A percentile compares a stretch with the other conserved stretches of the same genome.
phyloP scores from a whole-genome alignment of 2,329 filamentous ascomycete species.

The Magnaporthiopsis incrustans region DNA sequence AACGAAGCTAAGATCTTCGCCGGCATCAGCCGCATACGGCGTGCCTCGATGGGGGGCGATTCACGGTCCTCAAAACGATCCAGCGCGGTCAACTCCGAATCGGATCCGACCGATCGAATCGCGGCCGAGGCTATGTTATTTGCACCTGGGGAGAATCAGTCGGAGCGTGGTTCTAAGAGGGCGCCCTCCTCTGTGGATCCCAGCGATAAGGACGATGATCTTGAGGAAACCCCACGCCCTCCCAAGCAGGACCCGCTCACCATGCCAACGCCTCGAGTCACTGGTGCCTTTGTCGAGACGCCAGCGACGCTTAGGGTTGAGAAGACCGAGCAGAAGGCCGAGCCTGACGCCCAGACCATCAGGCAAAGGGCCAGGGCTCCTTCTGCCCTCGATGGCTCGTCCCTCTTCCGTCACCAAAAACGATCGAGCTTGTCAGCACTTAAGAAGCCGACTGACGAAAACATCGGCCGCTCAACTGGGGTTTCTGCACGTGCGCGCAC shows the following conservation, averaged over 20 bases:
- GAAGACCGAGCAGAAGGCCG: constrained; percentile 12
- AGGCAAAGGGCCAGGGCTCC: not conserved
- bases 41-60: constrained; percentile 38
- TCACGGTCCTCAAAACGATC: constrained; percentile 40
- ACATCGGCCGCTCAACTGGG: constrained; percentile 11
- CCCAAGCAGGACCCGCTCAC: constrained; percentile 29
- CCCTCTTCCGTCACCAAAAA: not conserved
- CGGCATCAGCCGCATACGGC: constrained; percentile 21
- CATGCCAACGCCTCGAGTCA: constrained; percentile 45
- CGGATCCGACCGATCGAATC: constrained; percentile 48
- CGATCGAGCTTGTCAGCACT: not conserved
- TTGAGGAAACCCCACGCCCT: constrained; percentile 41
- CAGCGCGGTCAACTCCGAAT: constrained; percentile 40
- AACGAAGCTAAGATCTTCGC: constrained; percentile 4
- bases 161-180: constrained; percentile 45
- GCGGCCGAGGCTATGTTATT: constrained; percentile 49
- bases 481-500: constrained; percentile 14
- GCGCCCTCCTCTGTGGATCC: constrained; percentile 38
- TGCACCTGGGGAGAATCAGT: constrained; percentile 41
- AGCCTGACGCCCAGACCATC: not conserved
- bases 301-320: constrained; percentile 38
- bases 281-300: constrained; percentile 50
- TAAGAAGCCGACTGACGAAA: not conserved
- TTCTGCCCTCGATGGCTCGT: not conserved
- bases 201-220: constrained; percentile 22